Conservation (phyloP, 2,329 filamentous ascomycete genomes). For the Ascocoryne sarcoides region DNA sequence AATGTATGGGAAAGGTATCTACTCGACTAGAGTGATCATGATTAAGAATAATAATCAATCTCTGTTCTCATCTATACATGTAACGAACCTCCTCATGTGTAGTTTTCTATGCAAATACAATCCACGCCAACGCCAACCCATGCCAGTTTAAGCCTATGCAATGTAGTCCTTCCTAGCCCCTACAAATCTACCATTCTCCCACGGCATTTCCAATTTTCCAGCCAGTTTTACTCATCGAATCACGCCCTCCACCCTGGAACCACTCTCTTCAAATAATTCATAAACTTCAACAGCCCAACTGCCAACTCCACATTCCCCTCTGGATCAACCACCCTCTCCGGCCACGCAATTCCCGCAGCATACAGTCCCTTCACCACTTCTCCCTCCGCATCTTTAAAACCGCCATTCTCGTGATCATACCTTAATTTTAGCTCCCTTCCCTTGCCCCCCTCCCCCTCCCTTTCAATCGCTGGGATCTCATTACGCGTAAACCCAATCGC, state of each 20-base stretch:
- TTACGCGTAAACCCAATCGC: conserved; percentile 49
- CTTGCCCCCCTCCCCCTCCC: conserved; percentile 13
- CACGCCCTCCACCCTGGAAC: conserved; percentile 38
- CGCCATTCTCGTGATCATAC: conserved; percentile 33
- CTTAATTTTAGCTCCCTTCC: conserved; percentile 12
- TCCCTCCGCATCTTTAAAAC: conserved; percentile 37
- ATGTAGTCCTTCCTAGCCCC: too few relatives aligned
- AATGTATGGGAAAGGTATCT: too few relatives aligned
- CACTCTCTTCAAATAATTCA: conserved; percentile 50
- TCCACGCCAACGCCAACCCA: too few relatives aligned
- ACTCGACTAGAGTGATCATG: too few relatives aligned
- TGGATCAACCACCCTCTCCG: conserved; percentile 51
- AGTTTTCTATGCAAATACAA: too few relatives aligned
- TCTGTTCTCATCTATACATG: too few relatives aligned
- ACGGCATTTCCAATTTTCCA: too few relatives aligned
- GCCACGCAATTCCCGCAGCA: conserved; percentile 56
- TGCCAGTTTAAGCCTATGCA: too few relatives aligned
- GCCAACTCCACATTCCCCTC: conserved; percentile 52
- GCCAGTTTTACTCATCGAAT: too few relatives aligned
- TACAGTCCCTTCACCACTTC: conserved; percentile 42
- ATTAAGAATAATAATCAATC: too few relatives aligned
- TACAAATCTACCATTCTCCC: too few relatives aligned
- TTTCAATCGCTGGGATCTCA: conserved; percentile 38
- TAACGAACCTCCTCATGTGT: too few relatives aligned
- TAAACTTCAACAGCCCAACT: conserved; percentile 58